These are phyloP conservation scores for Fusarium virguliforme DNA, from an alignment of 2,329 filamentous ascomycete genomes.

Conservation along the genomic window DNA sequence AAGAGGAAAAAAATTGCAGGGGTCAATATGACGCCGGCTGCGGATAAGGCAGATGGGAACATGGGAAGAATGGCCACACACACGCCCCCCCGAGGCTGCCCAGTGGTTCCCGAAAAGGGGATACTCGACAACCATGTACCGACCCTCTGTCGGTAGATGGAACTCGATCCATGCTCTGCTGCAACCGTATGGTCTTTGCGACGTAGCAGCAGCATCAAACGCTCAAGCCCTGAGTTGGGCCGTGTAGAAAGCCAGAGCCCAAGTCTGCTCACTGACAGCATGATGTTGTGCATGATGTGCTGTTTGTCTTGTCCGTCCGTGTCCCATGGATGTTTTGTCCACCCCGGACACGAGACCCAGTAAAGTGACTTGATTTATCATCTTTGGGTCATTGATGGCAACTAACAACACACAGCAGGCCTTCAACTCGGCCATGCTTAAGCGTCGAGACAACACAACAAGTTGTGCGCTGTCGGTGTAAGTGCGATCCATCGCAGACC, in stretches of 20 bases:
- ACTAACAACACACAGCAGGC: not conserved
- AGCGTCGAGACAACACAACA: slow-evolving; percentile 19
- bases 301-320: slow-evolving; percentile 24
- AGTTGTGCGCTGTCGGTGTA: slow-evolving; percentile 3
- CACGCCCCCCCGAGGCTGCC: slow-evolving; percentile 28
- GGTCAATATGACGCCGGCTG: slow-evolving; percentile 8
- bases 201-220: slow-evolving; percentile 11
- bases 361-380: slow-evolving; percentile 23
- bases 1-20: slow-evolving; percentile 30
- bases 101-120: slow-evolving; percentile 14
- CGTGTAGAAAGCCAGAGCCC: slow-evolving; percentile 38
- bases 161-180: slow-evolving; percentile 12
- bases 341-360: slow-evolving; percentile 20
- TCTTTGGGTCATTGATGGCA: slow-evolving; percentile 16
- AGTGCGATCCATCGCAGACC: slow-evolving; percentile 15
- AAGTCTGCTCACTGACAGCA: slow-evolving; percentile 46
- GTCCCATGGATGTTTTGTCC: slow-evolving; percentile 5
- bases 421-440: slow-evolving; percentile 15
- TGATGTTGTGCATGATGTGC: slow-evolving; percentile 49
- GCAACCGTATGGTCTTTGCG: slow-evolving; percentile 34
- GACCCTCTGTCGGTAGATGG: slow-evolving; percentile 34
- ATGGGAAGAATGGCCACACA: slow-evolving; percentile 13
- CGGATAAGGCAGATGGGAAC: slow-evolving; percentile 13
- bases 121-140: slow-evolving; percentile 40
- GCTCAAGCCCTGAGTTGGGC: slow-evolving; percentile 47